Base-by-base conservation (phyloP, 2,329 filamentous ascomycete genomes). In the Fusarium tuaranense region DNA sequence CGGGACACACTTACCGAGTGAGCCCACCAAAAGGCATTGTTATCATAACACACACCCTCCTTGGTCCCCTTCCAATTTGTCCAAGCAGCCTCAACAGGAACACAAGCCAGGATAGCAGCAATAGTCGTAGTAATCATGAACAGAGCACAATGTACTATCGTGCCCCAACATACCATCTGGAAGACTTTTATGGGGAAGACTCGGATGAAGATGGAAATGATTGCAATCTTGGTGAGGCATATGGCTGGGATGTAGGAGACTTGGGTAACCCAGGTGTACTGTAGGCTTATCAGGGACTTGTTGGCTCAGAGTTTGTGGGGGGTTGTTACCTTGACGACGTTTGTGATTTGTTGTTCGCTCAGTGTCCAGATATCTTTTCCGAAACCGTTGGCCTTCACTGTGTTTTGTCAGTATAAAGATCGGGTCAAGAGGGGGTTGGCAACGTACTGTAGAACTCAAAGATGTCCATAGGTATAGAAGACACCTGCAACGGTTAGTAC, bases 211-310 rank as follows among this genome's bases (percentile, higher is more conserved):
- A 60, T 60, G 57, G 22, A 38, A 25, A 60, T 36, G 22, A 60
- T 60, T 14, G 57, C 57, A 8, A 60, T 60, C 36, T 60, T 60
- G 14, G 57, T 60, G 7, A 60, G 57, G n/a, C 46, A 57, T 51
- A 65, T 65, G 62, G 36, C 62, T 13, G 62, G 46, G n/a, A 58
- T 65, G 13, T 65, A 65, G 2, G 36, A 39, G 8, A 65, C 62
- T 8, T 65, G 62, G 4, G 62, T 58, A 9, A 58, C 27, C 48
- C 62, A 65, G 12, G 62, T 65, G 27, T 58, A 65, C 62, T 58
- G 6, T 4, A 7, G 16, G 2, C 1, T 22, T 58, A 7, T 65
- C 6, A 63, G 62, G 25, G 8, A 25, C 13, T 4, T 34, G 18
- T 8, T 57, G 18, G 8, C 16, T 18, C 5, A 4, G 22, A 27